phyloP scores from a whole-genome alignment of 2,329 filamentous ascomycete species.

The Diaporthe amygdali region DNA sequence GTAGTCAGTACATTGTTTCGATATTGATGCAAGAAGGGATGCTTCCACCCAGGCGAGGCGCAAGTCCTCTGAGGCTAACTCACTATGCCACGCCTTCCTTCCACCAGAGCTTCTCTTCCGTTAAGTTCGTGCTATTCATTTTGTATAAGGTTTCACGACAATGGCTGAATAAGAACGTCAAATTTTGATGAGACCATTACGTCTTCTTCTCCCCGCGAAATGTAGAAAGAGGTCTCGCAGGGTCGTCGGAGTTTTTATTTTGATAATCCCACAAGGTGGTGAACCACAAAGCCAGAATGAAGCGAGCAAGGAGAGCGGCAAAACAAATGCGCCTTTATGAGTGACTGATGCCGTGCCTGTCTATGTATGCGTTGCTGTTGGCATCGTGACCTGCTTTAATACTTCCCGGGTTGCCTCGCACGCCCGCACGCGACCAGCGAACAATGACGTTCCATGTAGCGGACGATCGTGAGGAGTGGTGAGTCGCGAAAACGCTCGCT shows the following conservation, averaged over 20 bases:
- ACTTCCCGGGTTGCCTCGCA: background rate
- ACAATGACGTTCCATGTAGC: conserved; percentile 7
- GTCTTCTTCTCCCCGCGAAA: background rate
- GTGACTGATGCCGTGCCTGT: background rate
- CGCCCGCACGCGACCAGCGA: background rate
- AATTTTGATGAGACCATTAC: background rate
- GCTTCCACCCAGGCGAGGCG: background rate
- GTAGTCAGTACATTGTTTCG: background rate
- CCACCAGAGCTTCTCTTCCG: conserved; percentile 23
- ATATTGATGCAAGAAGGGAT: background rate
- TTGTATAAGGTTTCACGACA: background rate
- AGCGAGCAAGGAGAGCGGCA: background rate
- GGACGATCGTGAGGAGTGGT: background rate
- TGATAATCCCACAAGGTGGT: background rate
- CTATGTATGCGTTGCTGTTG: background rate
- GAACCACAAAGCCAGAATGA: background rate
- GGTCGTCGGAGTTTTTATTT: background rate
- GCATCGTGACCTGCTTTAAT: conserved; percentile 2
- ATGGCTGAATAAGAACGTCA: background rate
- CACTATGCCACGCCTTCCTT: conserved; percentile 27
- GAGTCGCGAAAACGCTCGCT: conserved; percentile 16
- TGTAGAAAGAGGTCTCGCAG: background rate
- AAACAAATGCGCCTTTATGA: background rate
- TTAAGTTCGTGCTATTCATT: background rate
- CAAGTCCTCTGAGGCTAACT: background rate